Percentiles rank a stretch among this genome's conserved stretches.
These are phyloP conservation scores for Kodamaea sp. DNA, from an alignment of 1,139 yeast genomes.

Conservation along the genomic window DNA sequence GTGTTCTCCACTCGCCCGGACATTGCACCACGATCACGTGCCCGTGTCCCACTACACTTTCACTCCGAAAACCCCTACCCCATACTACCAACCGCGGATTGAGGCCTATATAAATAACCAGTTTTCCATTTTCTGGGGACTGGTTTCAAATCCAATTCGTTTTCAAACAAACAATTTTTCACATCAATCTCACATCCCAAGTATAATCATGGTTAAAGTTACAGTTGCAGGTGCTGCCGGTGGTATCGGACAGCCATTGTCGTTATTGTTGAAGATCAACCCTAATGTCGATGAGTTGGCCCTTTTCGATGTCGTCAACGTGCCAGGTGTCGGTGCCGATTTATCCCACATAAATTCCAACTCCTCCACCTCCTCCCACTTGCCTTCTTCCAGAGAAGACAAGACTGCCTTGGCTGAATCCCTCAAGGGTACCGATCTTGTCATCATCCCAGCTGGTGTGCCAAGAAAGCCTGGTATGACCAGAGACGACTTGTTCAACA, in stretches of 20 bases:
- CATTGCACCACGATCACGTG: too few species aligned
- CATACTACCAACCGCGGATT: slow-evolving; percentile 1
- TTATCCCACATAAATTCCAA: slow-evolving; percentile 90
- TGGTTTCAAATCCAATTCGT: too few species aligned
- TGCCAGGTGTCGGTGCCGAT: slow-evolving; percentile 97
- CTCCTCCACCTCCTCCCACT: slow-evolving; percentile 79
- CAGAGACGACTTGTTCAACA: slow-evolving; percentile 95
- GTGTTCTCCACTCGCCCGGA: slow-evolving; percentile 1
- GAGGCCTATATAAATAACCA: slow-evolving; percentile 1
- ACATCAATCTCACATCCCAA: too few species aligned
- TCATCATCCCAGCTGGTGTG: slow-evolving; percentile 97
- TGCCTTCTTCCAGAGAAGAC: slow-evolving; percentile 69
- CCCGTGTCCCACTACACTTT: not conserved
- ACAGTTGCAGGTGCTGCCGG: slow-evolving; percentile 96
- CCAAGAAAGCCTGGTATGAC: slow-evolving; percentile 99
- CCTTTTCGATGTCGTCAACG: slow-evolving; percentile 88
- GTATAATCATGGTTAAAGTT: slow-evolving; percentile 54
- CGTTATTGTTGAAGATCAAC: slow-evolving; percentile 85
- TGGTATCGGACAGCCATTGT: slow-evolving; percentile 98
- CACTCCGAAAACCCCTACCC: slow-evolving; percentile 1
- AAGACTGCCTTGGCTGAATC: slow-evolving; percentile 75
- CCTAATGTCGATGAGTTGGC: slow-evolving; percentile 82
- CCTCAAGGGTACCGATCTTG: slow-evolving; percentile 79
- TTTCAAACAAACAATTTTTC: too few species aligned
- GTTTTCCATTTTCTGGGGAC: too few species aligned